Evolutionary conservation across 768 basidiomycete genomes (phyloP), one percentile per base, ranked within the genome.

Genomic region (Dentipellis fragilis): DNA sequence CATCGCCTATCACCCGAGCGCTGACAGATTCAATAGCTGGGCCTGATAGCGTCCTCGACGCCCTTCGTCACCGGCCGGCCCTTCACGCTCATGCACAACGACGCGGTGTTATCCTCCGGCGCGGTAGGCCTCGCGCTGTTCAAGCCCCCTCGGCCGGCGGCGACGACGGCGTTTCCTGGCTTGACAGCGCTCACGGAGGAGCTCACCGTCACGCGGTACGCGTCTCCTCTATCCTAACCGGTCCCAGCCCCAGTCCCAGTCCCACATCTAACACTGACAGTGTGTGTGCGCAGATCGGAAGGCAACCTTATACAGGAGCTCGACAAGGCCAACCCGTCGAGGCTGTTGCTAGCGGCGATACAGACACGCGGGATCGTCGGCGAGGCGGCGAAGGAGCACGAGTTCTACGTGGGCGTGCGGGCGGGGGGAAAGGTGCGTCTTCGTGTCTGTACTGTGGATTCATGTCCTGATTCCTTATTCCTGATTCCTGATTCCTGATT

Each of bases 11-110:
- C n/a, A 49, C 47, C 12, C 16, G 47, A 45, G 10, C 36, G 6
- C 49, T 46, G 35, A 56, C 35, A 14, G n/a, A n/a, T n/a, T 53
- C n/a, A 48, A 16, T 63, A 88, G 81, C 68, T 88, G 52, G 86
- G 87, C 4, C 73, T 90, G 17, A 67, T 85, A 19, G 84, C 83
- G 0, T 74, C 87, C 0, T 84, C 87, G 2, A 91, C 89, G 2
- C 87, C 88, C 0, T 91, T 91, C 65, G 69, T 88, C 5, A 90
- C 87, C 1, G 89, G 88, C 12, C 71, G 84, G 17, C 82, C 84
- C 0, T 79, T 84, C 29, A 90, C 89, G 0, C 71, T 91, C 10
- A 81, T 89, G 57, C 68, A 75, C 56, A 78, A 85, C 51, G 70
- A 73, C 38, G 64, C 73, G 1, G 75, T 88, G 22, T 67, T 76